phyloP scores from a whole-genome alignment of 75 land plant species.

The Adiantum capillusveneris region DNA sequence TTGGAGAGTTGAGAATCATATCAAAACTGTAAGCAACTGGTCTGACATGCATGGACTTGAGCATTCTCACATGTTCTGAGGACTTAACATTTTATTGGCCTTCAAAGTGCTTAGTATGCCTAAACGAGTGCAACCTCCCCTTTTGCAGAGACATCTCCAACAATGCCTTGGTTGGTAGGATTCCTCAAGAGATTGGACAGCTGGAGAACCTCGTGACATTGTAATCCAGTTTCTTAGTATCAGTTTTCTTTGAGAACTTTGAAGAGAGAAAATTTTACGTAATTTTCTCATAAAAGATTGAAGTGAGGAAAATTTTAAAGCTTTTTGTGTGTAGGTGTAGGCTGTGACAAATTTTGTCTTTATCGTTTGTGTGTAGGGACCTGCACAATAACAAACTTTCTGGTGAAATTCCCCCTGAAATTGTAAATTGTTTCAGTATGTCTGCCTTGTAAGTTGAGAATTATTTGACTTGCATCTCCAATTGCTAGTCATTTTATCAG shows the following conservation, averaged over 20 bases:
- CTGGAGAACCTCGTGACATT: conserved; percentile 31
- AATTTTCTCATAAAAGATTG: background rate
- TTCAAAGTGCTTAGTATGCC: too few species aligned
- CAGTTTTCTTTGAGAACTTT: too few species aligned
- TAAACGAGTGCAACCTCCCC: too few species aligned
- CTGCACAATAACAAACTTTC: conserved; percentile 49
- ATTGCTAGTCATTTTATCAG: background rate
- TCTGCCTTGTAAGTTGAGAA: conserved; percentile 24
- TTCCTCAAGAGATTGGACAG: conserved; percentile 57
- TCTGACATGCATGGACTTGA: background rate
- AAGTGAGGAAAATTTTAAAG: too few species aligned
- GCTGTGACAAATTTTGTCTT: background rate
- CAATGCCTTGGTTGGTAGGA: conserved; percentile 36
- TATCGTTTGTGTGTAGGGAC: conserved; percentile 23
- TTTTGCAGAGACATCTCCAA: conserved; percentile 31
- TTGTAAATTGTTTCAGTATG: conserved; percentile 62
- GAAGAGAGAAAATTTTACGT: too few species aligned
- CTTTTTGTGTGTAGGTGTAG: background rate
- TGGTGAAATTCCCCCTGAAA: conserved; percentile 55
- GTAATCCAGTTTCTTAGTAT: too few species aligned
- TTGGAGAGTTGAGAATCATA: conserved; percentile 46
- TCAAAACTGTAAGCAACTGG: conserved; percentile 33
- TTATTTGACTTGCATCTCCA: background rate
- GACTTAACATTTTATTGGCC: background rate
- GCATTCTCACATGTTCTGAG: too few species aligned